Base-by-base conservation (phyloP, 371 early-diverging fungal species). In the Cladochytrium tenue region DNA sequence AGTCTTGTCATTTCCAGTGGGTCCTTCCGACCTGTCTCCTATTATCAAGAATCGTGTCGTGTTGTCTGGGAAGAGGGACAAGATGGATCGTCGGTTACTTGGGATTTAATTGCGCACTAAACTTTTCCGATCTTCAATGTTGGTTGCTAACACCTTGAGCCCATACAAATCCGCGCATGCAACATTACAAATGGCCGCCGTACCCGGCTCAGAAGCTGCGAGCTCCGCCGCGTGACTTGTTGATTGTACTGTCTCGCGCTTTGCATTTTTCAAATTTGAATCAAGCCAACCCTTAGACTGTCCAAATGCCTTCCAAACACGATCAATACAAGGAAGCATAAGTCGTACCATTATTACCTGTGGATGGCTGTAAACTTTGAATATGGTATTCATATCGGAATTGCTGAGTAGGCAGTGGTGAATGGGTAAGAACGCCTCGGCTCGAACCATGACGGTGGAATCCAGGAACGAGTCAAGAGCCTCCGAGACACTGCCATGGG, bases 21-120 rank as follows among this genome's bases (percentile, higher is more conserved):
- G 86, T 5, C 75, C 75, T 66, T 90, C 91, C 34, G 86, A 86
- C n/a, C 85, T 79, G 60, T 85, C 84, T 3, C 91, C 90, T 43
- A 96, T 81, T 33, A 96, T 85, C 58, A 95, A 85, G 86, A 96
- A 96, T 52, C 95, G 88, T 0, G 96, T 95, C 0, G 89, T 89
- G 69, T 96, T 96, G 67, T 88, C 91, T 89, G 74, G n/a, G 13
- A 32, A 43, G n/a, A 52, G 53, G 28, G n/a, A n/a, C n/a, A n/a
- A n/a, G n/a, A n/a, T n/a, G n/a, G n/a, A n/a, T n/a, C n/a, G n/a
- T n/a, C n/a, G n/a, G n/a, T n/a, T n/a, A n/a, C n/a, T n/a, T 55
- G 4, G n/a, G n/a, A n/a, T n/a, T n/a, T n/a, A n/a, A n/a, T n/a
- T n/a, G n/a, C 32, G 10, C 32, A 60, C 36, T 13, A 53, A 63